phyloP scores from a whole-genome alignment of 768 basidiomycete species.

The Chalciporus chontae region DNA sequence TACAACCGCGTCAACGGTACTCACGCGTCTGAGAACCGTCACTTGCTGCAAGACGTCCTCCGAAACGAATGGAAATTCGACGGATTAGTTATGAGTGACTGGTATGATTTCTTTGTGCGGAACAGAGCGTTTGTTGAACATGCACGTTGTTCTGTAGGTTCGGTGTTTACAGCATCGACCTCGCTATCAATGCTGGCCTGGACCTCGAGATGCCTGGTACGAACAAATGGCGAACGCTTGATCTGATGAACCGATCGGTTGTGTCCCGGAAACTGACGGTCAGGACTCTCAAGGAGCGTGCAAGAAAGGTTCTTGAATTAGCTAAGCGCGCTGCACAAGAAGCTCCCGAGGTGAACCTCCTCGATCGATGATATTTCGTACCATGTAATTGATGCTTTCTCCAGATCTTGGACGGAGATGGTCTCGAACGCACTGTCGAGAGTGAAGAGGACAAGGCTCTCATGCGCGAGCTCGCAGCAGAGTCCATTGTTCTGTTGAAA shows the following conservation, averaged over 20 bases:
- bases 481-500: constrained; percentile 74
- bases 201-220: constrained; percentile 79
- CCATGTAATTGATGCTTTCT: neutral
- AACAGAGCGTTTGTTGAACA: neutral
- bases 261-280: constrained; percentile 58
- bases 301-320: constrained; percentile 59
- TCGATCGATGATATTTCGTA: neutral
- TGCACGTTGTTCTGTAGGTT: constrained; percentile 43
- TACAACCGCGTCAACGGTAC: constrained; percentile 76
- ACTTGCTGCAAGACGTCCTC: constrained; percentile 57
- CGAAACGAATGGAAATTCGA: constrained; percentile 73
- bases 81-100: constrained; percentile 81
- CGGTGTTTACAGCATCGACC: constrained; percentile 65
- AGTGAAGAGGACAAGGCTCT: constrained; percentile 57
- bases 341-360: constrained; percentile 55
- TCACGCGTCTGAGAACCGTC: constrained; percentile 63
- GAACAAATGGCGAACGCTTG: constrained; percentile 73
- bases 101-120: constrained; percentile 38
- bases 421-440: constrained; percentile 59
- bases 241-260: constrained; percentile 60
- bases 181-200: constrained; percentile 68
- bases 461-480: constrained; percentile 63
- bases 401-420: constrained; percentile 70
- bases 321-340: constrained; percentile 66
- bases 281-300: constrained; percentile 65